Evolutionary conservation across 2,329 filamentous ascomycete species (phyloP), one percentile per base, ranked within the genome.

Genomic region (Bipolaris zeicola): DNA sequence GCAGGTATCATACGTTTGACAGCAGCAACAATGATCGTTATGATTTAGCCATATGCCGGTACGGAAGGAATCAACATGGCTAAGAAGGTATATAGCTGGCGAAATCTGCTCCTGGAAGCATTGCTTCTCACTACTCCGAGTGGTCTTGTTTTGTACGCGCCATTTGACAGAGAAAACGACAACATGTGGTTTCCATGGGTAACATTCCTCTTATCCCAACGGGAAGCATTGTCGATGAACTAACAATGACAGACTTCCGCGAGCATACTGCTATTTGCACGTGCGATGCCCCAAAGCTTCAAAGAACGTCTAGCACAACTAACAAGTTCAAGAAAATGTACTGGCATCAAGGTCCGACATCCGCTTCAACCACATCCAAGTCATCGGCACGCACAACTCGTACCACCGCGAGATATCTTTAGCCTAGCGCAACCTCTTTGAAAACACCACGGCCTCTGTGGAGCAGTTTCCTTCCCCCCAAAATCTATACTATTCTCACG

Each of bases 291-390:
- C 8, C 7, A 28, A 10, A 28, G 26, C 26, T 28, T 6, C 3
- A 7, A 3, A 10, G 1, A 28, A 28, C 10, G 26, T 28, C 8
- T 3, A 28, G 26, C 8, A 28, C 8, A 28, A 10, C 26, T 28
- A 10, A 28, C 26, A 28, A 28, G 7, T 28, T 36, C 4, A 28
- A 70, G 64, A 67, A 41, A 52, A 55, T 45, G 60, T 55, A 18
- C 34, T 57, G 7, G 57, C 55, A 43, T 55, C 55, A 14, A 59
- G 57, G 26, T 55, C 62, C 6, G 59, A 66, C 47, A 66, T 82
- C 48, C 80, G 80, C 48, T 78, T 83, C 72, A 83, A 83, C 66
- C 79, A 83, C 44, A 78, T 83, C 44, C 81, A 83, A 63, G 77
- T 83, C 39, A 69, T 82, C 36, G 81, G 81, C 60, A 81, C 81